Evolutionary conservation across 805 yeast species (phyloP), one percentile per base, ranked within the genome.

Genomic region (Wickerhamomyces mucosus): DNA sequence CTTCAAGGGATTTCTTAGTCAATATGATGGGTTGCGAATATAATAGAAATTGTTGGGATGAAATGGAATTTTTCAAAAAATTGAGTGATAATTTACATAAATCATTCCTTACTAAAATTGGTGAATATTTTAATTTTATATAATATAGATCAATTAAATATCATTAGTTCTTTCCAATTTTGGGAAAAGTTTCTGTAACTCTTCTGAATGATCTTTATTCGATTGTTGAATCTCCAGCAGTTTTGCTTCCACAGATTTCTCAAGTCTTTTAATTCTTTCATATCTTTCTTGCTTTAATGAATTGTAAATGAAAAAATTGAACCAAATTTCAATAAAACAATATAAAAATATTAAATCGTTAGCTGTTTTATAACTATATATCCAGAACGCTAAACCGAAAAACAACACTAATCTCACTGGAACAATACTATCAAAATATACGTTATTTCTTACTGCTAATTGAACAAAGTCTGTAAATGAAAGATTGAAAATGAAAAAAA

Each of bases 321-420:
- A 60, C 85, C 88, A 80, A 20, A 78, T 65, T 51, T 80, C 92
- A 39, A 70, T 45, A 39, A 79, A 77, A 5, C 39, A 17, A 46
- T 67, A 77, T 5, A 67, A 57, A 40, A 80, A 77, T 4, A 77
- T 69, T 28, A 73, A 56, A 46, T 73, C 75, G 54, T 78, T 78
- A 27, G 58, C 51, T n/a, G 56, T 55, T 34, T 65, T 64, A 11
- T 12, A 6, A 26, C 67, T 32, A 45, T 72, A 75, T 17, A 75
- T 53, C 40, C 63, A 64, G 4, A 63, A 63, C 7, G 72, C 74
- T 22, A 77, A 41, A 0, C 50, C 43, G 42, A 80, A 78, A 43
- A 60, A 69, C 7, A 63, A 25, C 12, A 65, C 41, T 33, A 78
- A 52, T 48, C 88, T 63, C 6, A 67, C 42, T 8, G 86, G 84